Base-by-base conservation (phyloP, 495 filamentous ascomycete genomes). In the Aspergillus bridgeri region DNA sequence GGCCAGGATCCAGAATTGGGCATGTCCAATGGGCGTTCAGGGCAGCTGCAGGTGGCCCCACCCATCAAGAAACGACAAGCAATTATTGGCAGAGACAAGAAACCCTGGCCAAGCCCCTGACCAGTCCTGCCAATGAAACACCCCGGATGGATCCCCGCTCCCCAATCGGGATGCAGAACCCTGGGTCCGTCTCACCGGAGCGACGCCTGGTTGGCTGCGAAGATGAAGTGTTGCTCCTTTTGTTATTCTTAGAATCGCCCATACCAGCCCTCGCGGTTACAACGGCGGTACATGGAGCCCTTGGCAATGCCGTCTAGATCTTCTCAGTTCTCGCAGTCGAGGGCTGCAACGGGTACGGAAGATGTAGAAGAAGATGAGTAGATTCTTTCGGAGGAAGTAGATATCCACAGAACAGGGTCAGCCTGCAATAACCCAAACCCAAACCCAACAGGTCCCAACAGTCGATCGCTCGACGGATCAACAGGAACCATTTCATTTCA, bases 61-160 rank as follows among this genome's bases (percentile, higher is more conserved):
- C 53, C 19, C 8, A 6, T 29, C 23, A 53, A 53, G 27, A 61
- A 42, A 24, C 5, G 33, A 57, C 51, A 61, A 61, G 60, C 60
- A 54, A 61, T 61, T 58, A 61, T 61, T 61, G 60, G 60, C 55
- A 58, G 51, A 55, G 46, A 50, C 25, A 53, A 23, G 53, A 60
- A 60, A 57, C 27, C 43, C 43, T 42, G 25, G 21, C 57, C 33
- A 55, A 46, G 45, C 17, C 18, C 48, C 27, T 42, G 48, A 48
- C 52, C 11, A 17, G 43, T 22, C 43, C 45, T 24, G 47, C 7
- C 29, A 33, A 33, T 33, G 5, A 33, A 33, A 6, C 29, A 33
- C 2, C 29, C 2, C 8, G 5, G 5, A 9, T 33, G 27, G 50
- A 18, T 3, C 50, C 9, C 8, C 17, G n/a, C 6, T 3, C 8